Evolutionary conservation across 2,329 filamentous ascomycete genomes (phyloP).

Genomic region (Fusarium siculi): DNA sequence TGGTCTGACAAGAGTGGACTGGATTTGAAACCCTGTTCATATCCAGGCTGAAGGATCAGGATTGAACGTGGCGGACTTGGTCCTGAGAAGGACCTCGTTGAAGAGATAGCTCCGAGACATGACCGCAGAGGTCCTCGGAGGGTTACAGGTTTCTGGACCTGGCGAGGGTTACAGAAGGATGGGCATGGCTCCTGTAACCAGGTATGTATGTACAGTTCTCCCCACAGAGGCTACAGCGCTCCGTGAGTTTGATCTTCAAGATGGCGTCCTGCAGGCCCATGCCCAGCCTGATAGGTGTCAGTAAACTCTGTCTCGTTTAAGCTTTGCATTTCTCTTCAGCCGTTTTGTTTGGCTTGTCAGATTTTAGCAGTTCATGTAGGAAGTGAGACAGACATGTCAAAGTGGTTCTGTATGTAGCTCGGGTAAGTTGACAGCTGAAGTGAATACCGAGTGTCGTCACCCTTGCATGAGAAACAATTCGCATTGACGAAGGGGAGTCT

Average conservation of each 20-base stretch:
- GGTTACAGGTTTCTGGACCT: neutral
- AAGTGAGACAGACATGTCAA: neutral
- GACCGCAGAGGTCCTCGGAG: conserved; percentile 9
- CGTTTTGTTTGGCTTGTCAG: neutral
- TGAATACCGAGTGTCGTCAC: neutral
- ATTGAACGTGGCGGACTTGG: conserved; percentile 26
- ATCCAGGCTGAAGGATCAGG: conserved; percentile 31
- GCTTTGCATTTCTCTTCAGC: neutral
- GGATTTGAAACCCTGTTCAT: conserved; percentile 14
- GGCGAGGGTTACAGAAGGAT: conserved; percentile 7
- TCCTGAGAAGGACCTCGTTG: conserved; percentile 8
- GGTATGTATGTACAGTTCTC: neutral
- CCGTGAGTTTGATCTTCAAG: conserved; percentile 19
- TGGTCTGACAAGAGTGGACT: conserved; percentile 20
- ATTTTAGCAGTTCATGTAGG: neutral
- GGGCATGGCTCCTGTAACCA: neutral
- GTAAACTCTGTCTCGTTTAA: neutral
- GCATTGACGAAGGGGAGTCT: conserved; percentile 30
- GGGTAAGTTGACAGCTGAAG: conserved; percentile 19
- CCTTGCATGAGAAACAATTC: conserved; percentile 7
- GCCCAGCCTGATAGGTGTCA: neutral
- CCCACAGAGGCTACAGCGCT: conserved; percentile 6
- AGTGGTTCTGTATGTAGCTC: neutral
- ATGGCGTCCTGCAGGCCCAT: conserved; percentile 15
- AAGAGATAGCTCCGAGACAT: conserved; percentile 34